Percentiles rank a stretch among this genome's conserved stretches.
Conservation (phyloP, 2,329 filamentous ascomycete genomes). For the Drechmeria coniospora region DNA sequence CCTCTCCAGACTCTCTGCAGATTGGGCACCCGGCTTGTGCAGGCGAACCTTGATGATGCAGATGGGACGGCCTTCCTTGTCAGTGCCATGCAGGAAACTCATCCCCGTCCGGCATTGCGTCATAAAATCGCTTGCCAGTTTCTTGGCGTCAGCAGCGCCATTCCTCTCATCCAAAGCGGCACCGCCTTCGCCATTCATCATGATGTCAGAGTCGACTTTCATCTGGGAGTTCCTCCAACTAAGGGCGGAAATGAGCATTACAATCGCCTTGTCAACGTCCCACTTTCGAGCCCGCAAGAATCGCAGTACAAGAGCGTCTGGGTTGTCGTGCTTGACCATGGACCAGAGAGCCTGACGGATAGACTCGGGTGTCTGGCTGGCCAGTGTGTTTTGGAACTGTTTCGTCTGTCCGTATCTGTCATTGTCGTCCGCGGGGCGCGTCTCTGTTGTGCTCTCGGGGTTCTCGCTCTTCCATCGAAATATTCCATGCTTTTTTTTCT, state of each 20-base stretch:
- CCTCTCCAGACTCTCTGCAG: constrained; percentile 64
- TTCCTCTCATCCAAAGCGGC: constrained; percentile 44
- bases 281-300: constrained; percentile 87
- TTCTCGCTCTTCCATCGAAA: constrained; percentile 46
- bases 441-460: constrained; percentile 12
- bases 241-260: constrained; percentile 92
- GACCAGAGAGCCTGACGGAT: constrained; percentile 74
- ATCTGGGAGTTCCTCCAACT: constrained; percentile 76
- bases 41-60: constrained; percentile 72
- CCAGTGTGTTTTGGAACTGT: constrained; percentile 69
- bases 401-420: constrained; percentile 91
- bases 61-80: constrained; percentile 73
- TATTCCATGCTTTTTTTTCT: constrained; percentile 58
- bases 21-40: constrained; percentile 71
- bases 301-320: constrained; percentile 67
- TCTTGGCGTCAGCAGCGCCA: constrained; percentile 45
- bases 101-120: constrained; percentile 79
- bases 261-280: constrained; percentile 82
- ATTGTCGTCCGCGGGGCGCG: constrained; percentile 41
- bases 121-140: constrained; percentile 61
- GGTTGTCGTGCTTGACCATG: constrained; percentile 92
- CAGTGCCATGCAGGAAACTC: constrained; percentile 76
- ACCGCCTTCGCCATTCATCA: constrained; percentile 56
- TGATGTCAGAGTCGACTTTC: constrained; percentile 80
- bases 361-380: constrained; percentile 59